Evolutionary conservation across 163 green algal species (phyloP).

Genomic region (Coccomyxa subellipsoidea): DNA sequence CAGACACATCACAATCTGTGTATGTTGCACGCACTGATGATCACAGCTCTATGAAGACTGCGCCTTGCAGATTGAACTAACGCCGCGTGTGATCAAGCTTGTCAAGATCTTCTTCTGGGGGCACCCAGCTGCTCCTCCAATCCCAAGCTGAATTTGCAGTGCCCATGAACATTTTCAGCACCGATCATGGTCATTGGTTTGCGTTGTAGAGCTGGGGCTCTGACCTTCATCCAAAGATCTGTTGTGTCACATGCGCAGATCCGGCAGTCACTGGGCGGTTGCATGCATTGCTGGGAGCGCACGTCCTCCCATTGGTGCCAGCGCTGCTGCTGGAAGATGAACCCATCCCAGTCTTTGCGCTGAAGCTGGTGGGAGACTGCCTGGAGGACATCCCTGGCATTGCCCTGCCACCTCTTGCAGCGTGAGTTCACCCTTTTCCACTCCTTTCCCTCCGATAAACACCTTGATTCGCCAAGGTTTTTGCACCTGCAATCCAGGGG

Average conservation of each 20-base stretch:
- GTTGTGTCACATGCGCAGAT: too few species aligned
- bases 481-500: too few species aligned
- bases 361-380: slow-evolving; percentile 77
- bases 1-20: background rate
- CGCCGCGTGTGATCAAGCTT: too few species aligned
- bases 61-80: background rate
- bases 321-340: slow-evolving; percentile 78
- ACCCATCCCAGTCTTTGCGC: slow-evolving; percentile 87
- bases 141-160: too few species aligned
- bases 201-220: too few species aligned
- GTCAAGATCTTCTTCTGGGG: too few species aligned
- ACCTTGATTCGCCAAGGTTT: too few species aligned
- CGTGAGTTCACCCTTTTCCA: background rate
- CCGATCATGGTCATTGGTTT: too few species aligned
- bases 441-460: background rate
- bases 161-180: too few species aligned
- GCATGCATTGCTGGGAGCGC: slow-evolving; percentile 26
- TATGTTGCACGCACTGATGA: background rate
- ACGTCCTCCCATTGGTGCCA: slow-evolving; percentile 75
- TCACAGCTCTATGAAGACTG: background rate
- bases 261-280: background rate
- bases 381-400: slow-evolving; percentile 52
- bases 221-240: too few species aligned
- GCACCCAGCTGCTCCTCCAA: too few species aligned
- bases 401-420: background rate